Base-by-base conservation (phyloP, 257 asterid species). In the Gentiana macrophylla region DNA sequence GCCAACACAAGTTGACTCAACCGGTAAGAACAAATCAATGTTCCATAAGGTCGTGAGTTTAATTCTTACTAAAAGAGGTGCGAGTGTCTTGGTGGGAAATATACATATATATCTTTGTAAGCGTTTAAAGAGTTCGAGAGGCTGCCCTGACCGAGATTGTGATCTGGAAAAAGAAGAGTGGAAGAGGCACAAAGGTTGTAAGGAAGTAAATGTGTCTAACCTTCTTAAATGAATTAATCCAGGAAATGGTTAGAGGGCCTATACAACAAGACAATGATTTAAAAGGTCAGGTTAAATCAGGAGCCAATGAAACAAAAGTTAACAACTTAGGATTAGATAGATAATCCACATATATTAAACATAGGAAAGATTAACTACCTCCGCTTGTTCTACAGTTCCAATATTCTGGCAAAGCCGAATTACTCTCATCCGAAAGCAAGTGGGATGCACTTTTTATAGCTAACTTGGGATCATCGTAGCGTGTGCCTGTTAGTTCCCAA, bases 381-480 rank as follows among this genome's bases (percentile, higher is more conserved):
- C 91, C 94, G 60, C 84, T 79, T 37, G 89, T 77, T 71, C 73
- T 84, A 66, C 82, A 80, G 53, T 74, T 79, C 97, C 95, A 88
- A 60, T 70, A 55, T 69, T 88, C 97, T 37, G 66, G 74, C 8
- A 67, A 70, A 52, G 63, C 74, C 47, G 75, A 68, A 49, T 56
- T 37, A 52, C 72, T 32, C 70, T 70, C 75, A 54, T 63, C 72
- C 43, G 83, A 70, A 1, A 88, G 77, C 73, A 88, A 64, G 55
- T 52, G 60, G 35, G 89, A 80, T 55, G 91, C 77, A 69, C 71
- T 75, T 77, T 76, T 85, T 79, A 71, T 72, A 13, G 69, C 77
- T 67, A 84, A 78, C 70, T 84, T 80, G 57, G 90, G 64, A 63
- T 82, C 84, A 64, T 63, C 82, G 32, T 82, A 82, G 63, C 95